Evolutionary conservation across 192 early-diverging fungal genomes (phyloP).

Genomic region (Spinellus fusiger): DNA sequence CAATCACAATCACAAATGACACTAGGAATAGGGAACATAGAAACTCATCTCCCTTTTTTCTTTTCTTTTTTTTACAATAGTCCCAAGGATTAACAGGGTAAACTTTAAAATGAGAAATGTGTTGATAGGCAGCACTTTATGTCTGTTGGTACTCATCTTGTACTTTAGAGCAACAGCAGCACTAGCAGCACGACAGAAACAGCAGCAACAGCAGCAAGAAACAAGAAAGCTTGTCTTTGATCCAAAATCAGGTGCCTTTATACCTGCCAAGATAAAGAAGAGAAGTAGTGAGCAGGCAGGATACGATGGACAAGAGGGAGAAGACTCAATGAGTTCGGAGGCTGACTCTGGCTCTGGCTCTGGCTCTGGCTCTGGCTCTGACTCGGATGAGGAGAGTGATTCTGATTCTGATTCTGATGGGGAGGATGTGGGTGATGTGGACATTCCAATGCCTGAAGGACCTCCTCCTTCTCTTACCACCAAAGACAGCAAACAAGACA

Average conservation of each 20-base stretch:
- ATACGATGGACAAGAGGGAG: not conserved
- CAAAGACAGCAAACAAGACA: conserved; percentile 1
- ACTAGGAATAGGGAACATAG: too few relatives aligned
- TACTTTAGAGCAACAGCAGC: conserved; percentile 15
- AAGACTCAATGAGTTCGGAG: too few relatives aligned
- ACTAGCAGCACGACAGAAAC: conserved; percentile 10
- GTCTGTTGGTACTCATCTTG: not conserved
- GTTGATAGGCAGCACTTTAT: not conserved
- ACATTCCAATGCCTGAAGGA: conserved; percentile 1
- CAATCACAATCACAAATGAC: too few relatives aligned
- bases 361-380: conserved; percentile 3
- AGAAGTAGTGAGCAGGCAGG: conserved; percentile 1
- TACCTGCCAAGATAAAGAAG: conserved; percentile 21
- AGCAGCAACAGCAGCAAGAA: conserved; percentile 12
- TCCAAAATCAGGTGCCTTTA: conserved; percentile 26
- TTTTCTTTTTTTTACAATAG: not conserved
- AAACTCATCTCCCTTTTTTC: too few relatives aligned
- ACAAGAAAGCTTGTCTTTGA: conserved; percentile 30
- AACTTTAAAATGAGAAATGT: not conserved
- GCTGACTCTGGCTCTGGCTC: not conserved
- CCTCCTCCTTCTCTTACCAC: not conserved
- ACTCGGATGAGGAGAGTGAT: conserved; percentile 4
- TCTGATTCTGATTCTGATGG: not conserved
- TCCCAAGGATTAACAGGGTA: conserved; percentile 14
- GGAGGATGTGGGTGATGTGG: not conserved